Evolutionary conservation across 768 basidiomycete genomes (phyloP).

Genomic region (Serpula lacrymans): DNA sequence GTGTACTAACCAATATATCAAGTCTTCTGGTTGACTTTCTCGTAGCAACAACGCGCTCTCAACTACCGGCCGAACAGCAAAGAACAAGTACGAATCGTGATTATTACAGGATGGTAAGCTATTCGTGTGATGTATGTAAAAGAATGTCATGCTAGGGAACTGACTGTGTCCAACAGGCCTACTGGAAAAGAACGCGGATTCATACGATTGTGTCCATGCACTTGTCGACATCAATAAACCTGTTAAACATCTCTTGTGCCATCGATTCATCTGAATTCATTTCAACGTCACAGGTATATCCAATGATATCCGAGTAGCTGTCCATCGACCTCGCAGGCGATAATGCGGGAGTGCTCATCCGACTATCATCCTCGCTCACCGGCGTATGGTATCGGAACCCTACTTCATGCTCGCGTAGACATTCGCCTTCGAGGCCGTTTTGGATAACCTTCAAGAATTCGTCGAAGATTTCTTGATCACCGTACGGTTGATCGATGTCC

Average conservation of each 20-base stretch:
- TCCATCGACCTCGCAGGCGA: slow-evolving; percentile 2
- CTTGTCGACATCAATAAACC: slow-evolving; percentile 37
- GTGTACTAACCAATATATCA: too few relatives aligned
- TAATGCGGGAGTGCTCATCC: background rate
- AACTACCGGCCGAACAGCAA: slow-evolving; percentile 1
- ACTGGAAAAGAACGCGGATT: too few relatives aligned
- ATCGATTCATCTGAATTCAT: slow-evolving; percentile 5
- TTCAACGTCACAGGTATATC: slow-evolving; percentile 2
- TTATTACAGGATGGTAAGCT: slow-evolving; percentile 9
- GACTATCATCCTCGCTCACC: background rate
- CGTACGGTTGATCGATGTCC: too few relatives aligned
- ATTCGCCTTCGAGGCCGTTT: too few relatives aligned
- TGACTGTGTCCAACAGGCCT: too few relatives aligned
- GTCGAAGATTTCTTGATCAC: too few relatives aligned
- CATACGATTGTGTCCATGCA: slow-evolving; percentile 23
- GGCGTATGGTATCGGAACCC: background rate
- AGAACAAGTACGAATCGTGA: slow-evolving; percentile 4
- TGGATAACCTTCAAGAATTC: too few relatives aligned
- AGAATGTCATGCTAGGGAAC: too few relatives aligned
- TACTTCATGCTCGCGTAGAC: too few relatives aligned
- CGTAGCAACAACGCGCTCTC: background rate
- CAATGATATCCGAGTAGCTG: slow-evolving; percentile 1
- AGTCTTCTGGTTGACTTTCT: slow-evolving; percentile 1
- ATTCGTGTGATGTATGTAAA: slow-evolving; percentile 2
- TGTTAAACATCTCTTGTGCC: slow-evolving; percentile 35